These are phyloP conservation scores for Austroboletus rostrupii DNA, from an alignment of 1,284 basidiomycete genomes.

Conservation along the genomic window DNA sequence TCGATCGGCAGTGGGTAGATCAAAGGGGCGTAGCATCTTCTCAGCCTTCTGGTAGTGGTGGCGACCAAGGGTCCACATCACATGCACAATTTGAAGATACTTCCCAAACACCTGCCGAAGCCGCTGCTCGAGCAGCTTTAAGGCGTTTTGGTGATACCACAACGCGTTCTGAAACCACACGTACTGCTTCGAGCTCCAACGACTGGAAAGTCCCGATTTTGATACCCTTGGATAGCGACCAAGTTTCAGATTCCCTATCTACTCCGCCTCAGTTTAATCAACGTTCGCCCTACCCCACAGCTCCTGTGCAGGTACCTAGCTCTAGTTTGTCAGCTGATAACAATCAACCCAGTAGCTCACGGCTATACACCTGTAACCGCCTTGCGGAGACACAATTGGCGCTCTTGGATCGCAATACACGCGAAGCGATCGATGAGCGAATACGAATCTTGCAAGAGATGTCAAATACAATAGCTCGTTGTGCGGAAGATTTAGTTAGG, in stretches of 20 bases:
- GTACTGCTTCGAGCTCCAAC: slow-evolving; percentile 6
- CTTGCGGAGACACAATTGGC: slow-evolving; percentile 58
- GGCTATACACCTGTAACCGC: slow-evolving; percentile 21
- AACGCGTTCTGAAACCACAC: slow-evolving; percentile 8
- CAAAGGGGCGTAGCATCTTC: slow-evolving; percentile 5
- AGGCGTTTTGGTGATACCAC: slow-evolving; percentile 28
- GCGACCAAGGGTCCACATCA: slow-evolving; percentile 6
- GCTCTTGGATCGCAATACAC: slow-evolving; percentile 58
- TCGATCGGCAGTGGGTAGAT: slow-evolving; percentile 32
- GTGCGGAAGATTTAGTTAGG: slow-evolving; percentile 73
- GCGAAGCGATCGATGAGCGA: slow-evolving; percentile 81
- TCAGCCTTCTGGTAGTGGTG: slow-evolving; percentile 8
- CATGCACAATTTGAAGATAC: slow-evolving; percentile 13
- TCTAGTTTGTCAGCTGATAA: background rate
- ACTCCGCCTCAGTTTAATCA: slow-evolving; percentile 5
- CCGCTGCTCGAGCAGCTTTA: slow-evolving; percentile 43
- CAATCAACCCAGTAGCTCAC: background rate
- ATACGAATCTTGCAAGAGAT: slow-evolving; percentile 73
- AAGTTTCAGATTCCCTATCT: slow-evolving; percentile 2
- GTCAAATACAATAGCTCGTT: slow-evolving; percentile 61
- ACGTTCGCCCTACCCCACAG: background rate
- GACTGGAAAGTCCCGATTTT: slow-evolving; percentile 41
- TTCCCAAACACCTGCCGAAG: slow-evolving; percentile 36
- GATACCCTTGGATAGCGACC: slow-evolving; percentile 48
- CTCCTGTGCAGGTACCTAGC: background rate